Percentiles rank a stretch among this genome's conserved stretches.
These are phyloP conservation scores for Leccinum truebloodii DNA, from an alignment of 768 basidiomycete species.

Conservation along the genomic window DNA sequence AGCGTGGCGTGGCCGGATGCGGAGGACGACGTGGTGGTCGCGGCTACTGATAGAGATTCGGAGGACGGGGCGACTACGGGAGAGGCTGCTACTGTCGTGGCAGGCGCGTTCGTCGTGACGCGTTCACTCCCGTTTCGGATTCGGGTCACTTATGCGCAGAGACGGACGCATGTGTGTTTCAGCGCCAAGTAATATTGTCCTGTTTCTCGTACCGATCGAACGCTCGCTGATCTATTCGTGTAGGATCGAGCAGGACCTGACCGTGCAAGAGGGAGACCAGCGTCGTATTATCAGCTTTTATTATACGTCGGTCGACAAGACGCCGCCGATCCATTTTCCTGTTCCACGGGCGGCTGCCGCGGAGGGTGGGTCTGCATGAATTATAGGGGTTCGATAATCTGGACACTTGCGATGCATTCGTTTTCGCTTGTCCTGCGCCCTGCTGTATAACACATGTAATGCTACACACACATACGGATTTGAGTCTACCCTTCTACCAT, in stretches of 20 bases:
- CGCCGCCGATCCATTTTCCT: conserved; percentile 37
- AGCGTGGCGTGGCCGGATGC: conserved; percentile 36
- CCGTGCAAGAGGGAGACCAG: conserved; percentile 17
- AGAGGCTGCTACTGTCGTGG: conserved; percentile 33
- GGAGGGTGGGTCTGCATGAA: conserved; percentile 5
- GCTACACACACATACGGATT: not conserved
- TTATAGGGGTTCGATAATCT: not conserved
- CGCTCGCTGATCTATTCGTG: not conserved
- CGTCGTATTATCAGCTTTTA: conserved; percentile 39
- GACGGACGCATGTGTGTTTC: conserved; percentile 34
- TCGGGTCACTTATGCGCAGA: conserved; percentile 40
- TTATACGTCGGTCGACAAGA: conserved; percentile 32
- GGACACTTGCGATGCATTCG: not conserved
- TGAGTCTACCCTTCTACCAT: conserved; percentile 46
- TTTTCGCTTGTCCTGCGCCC: not conserved
- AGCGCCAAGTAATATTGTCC: conserved; percentile 37
- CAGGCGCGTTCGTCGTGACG: conserved; percentile 41
- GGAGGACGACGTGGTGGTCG: conserved; percentile 7
- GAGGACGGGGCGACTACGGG: no score
- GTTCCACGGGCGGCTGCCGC: conserved; percentile 13
- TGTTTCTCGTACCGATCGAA: not conserved
- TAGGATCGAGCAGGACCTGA: conserved; percentile 30
- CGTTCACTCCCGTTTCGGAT: conserved; percentile 42
- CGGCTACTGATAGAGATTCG: not conserved
- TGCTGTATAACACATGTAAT: conserved; percentile 7